phyloP scores from a whole-genome alignment of 768 basidiomycete genomes.

The Obba rivulosa region DNA sequence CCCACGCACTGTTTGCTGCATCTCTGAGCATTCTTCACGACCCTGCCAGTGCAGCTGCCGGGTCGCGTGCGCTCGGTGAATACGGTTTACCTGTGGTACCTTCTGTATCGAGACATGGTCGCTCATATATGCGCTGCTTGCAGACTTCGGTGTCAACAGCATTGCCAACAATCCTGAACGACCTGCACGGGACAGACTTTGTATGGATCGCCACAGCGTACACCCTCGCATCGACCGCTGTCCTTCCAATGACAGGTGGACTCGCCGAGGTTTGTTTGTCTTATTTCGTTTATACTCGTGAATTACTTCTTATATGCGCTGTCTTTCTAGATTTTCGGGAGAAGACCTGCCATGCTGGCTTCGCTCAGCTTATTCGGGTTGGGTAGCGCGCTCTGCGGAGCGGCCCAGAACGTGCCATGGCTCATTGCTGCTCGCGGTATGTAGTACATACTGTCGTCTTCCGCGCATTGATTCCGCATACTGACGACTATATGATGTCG shows the following conservation, averaged over 20 bases:
- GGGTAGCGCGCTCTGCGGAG: conserved; percentile 36
- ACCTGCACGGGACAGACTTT: conserved; percentile 18
- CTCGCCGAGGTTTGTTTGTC: conserved; percentile 14
- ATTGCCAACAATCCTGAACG: conserved; percentile 12
- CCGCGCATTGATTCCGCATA: background rate
- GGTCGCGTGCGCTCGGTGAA: too few species aligned
- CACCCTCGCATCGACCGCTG: conserved; percentile 28
- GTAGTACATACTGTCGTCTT: background rate
- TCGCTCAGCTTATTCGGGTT: conserved; percentile 29
- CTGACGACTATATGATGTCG: background rate
- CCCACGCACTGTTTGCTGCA: too few species aligned
- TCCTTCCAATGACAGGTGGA: conserved; percentile 28
- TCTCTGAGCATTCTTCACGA: too few species aligned
- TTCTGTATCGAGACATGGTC: too few species aligned
- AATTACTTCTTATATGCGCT: too few species aligned
- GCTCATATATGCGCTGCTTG: background rate
- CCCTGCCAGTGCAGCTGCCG: too few species aligned
- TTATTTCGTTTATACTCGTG: too few species aligned
- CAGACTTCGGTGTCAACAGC: conserved; percentile 19
- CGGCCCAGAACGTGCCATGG: conserved; percentile 34
- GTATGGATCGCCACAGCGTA: conserved; percentile 26
- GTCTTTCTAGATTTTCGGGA: conserved; percentile 24
- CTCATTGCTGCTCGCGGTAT: conserved; percentile 32
- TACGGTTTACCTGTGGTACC: too few species aligned
- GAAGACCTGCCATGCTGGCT: conserved; percentile 26